Percentiles rank a stretch among this genome's conserved stretches.
These are phyloP conservation scores for Acidiella bohemica DNA, from an alignment of 495 filamentous ascomycete genomes.

Conservation along the genomic window DNA sequence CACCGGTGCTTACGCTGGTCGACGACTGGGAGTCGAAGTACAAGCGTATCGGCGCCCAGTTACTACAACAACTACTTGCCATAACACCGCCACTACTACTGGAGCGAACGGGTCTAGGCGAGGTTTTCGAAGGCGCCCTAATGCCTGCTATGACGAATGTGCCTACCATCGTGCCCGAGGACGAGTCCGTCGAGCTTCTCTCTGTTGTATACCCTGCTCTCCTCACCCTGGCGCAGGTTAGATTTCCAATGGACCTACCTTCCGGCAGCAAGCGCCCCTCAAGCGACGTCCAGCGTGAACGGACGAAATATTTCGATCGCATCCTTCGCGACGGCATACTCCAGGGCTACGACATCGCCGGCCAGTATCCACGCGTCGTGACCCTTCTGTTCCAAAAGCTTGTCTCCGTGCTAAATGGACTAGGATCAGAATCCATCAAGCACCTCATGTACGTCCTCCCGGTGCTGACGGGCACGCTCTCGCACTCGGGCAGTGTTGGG, in stretches of 20 bases:
- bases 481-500: slow-evolving; percentile 54
- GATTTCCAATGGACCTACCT: slow-evolving; percentile 18
- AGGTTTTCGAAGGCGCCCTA: slow-evolving; percentile 68
- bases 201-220: slow-evolving; percentile 53
- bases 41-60: slow-evolving; percentile 46
- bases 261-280: slow-evolving; percentile 8
- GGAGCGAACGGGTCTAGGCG: slow-evolving; percentile 54
- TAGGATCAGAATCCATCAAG: slow-evolving; percentile 58
- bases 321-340: slow-evolving; percentile 32
- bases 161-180: slow-evolving; percentile 63
- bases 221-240: slow-evolving; percentile 40
- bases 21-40: slow-evolving; percentile 50
- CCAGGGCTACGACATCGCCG: slow-evolving; percentile 25
- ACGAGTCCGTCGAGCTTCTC: slow-evolving; percentile 54
- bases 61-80: slow-evolving; percentile 47
- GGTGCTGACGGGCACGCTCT: slow-evolving; percentile 48
- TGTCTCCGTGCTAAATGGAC: slow-evolving; percentile 36
- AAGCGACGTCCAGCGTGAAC: slow-evolving; percentile 19
- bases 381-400: slow-evolving; percentile 46
- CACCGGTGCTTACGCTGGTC: slow-evolving; percentile 63
- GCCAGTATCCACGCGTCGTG: slow-evolving; percentile 30
- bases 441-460: slow-evolving; percentile 65
- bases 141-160: slow-evolving; percentile 59
- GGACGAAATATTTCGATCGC: slow-evolving; percentile 13
- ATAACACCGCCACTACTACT: slow-evolving; percentile 41